Conservation (phyloP, 2,329 filamentous ascomycete species). For the Cladosporium sp. region DNA sequence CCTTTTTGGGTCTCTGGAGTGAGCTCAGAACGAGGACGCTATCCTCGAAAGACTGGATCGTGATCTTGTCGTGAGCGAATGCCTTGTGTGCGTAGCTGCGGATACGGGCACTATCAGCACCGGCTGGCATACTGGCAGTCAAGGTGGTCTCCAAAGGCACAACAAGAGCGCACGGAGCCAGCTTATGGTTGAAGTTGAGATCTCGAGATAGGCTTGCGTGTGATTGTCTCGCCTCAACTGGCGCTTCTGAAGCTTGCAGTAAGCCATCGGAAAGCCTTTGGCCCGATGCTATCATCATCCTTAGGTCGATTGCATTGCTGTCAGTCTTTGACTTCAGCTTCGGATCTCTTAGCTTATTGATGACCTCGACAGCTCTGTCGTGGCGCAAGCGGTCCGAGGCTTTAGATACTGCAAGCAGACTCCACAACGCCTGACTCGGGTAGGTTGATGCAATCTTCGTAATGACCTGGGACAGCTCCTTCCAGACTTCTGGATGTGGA, state of each 20-base stretch:
- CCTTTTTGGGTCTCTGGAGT: slow-evolving; percentile 83
- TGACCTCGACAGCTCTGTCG: slow-evolving; percentile 43
- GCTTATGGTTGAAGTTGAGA: slow-evolving; percentile 77
- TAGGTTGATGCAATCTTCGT: slow-evolving; percentile 80
- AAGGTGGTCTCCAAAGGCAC: slow-evolving; percentile 84
- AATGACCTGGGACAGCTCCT: slow-evolving; percentile 73
- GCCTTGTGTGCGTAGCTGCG: slow-evolving; percentile 64
- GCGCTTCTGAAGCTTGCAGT: slow-evolving; percentile 73
- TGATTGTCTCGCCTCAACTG: slow-evolving; percentile 66
- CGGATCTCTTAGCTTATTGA: slow-evolving; percentile 42
- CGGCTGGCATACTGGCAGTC: slow-evolving; percentile 71
- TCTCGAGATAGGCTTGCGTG: slow-evolving; percentile 72
- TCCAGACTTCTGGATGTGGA: slow-evolving; percentile 71
- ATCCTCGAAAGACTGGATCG: slow-evolving; percentile 75
- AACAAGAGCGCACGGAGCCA: slow-evolving; percentile 77
- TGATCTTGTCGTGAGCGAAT: slow-evolving; percentile 81
- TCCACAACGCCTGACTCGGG: slow-evolving; percentile 89
- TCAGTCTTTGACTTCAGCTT: slow-evolving; percentile 55
- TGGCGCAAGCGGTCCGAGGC: slow-evolving; percentile 69
- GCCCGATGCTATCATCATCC: slow-evolving; percentile 67
- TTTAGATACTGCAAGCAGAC: slow-evolving; percentile 79
- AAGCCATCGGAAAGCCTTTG: slow-evolving; percentile 81
- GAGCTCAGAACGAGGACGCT: slow-evolving; percentile 88
- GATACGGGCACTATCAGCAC: slow-evolving; percentile 64
- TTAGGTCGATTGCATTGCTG: slow-evolving; percentile 57